phyloP scores from a whole-genome alignment of 2,329 filamentous ascomycete species.

The Knoxdaviesia capensis region DNA sequence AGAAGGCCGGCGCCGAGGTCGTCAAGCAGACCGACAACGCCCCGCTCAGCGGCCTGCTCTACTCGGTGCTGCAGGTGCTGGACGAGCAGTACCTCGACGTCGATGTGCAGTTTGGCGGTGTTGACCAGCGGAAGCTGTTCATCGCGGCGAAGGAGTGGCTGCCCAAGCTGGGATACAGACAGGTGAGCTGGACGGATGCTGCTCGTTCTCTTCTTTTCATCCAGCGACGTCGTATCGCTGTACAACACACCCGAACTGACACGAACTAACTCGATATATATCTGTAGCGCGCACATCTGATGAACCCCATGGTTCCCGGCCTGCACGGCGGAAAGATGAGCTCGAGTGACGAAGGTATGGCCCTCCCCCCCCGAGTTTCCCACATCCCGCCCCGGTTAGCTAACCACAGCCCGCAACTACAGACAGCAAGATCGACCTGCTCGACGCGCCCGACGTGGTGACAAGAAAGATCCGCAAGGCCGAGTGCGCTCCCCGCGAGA shows the following conservation, averaged over 20 bases:
- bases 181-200: slow-evolving; percentile 15
- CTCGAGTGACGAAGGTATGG: slow-evolving; percentile 42
- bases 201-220: not conserved
- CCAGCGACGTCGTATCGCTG: not conserved
- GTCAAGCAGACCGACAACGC: slow-evolving; percentile 80
- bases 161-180: slow-evolving; percentile 67
- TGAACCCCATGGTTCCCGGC: slow-evolving; percentile 70
- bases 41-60: slow-evolving; percentile 31
- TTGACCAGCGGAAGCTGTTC: slow-evolving; percentile 83
- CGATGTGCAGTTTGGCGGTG: slow-evolving; percentile 69
- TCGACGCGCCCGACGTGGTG: slow-evolving; percentile 57
- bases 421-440: slow-evolving; percentile 83
- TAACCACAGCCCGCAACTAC: slow-evolving; percentile 7
- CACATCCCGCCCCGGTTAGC: not conserved
- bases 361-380: not conserved
- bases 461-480: slow-evolving; percentile 76
- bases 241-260: slow-evolving; percentile 4
- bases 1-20: slow-evolving; percentile 80
- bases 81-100: slow-evolving; percentile 81
- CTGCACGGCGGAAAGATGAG: slow-evolving; percentile 76
- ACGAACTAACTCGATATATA: not conserved
- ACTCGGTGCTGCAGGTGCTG: slow-evolving; percentile 51
- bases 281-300: slow-evolving; percentile 16
- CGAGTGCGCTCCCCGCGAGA: slow-evolving; percentile 50
- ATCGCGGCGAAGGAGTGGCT: slow-evolving; percentile 68